Evolutionary conservation across 305 asterid genomes (phyloP).

Genomic region (Solanum hybrid): DNA sequence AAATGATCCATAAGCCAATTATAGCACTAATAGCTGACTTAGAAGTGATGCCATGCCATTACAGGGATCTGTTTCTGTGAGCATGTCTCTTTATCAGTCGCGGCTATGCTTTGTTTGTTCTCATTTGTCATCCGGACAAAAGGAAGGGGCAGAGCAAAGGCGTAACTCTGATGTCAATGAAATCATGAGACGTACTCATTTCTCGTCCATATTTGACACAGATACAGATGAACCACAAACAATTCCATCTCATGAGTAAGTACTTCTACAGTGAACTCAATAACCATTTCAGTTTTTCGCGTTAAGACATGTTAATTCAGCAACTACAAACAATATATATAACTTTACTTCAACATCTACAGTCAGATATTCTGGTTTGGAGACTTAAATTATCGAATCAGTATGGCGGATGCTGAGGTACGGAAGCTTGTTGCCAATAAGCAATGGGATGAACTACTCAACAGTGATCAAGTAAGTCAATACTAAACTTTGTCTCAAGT

Average conservation of each 20-base stretch:
- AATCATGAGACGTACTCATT: constrained; percentile 65
- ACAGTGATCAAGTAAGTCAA: constrained; percentile 42
- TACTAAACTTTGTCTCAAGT: neutral
- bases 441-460: constrained; percentile 63
- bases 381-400: constrained; percentile 76
- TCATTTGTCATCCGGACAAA: constrained; percentile 82
- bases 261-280: neutral
- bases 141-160: constrained; percentile 59
- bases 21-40: neutral
- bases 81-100: constrained; percentile 74
- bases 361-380: constrained; percentile 94
- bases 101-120: constrained; percentile 90
- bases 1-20: neutral
- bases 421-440: constrained; percentile 52
- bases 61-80: constrained; percentile 93
- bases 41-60: neutral
- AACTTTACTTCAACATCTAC: constrained; percentile 6
- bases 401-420: constrained; percentile 47
- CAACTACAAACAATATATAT: neutral
- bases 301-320: neutral
- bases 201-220: constrained; percentile 52
- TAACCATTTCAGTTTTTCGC: neutral
- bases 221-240: constrained; percentile 58
- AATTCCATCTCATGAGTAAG: constrained; percentile 89
- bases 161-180: constrained; percentile 75